A percentile compares a stretch with the other conserved stretches of the same genome.
phyloP scores from a whole-genome alignment of 2,329 filamentous ascomycete genomes.

The Fusarium tricinctum region DNA sequence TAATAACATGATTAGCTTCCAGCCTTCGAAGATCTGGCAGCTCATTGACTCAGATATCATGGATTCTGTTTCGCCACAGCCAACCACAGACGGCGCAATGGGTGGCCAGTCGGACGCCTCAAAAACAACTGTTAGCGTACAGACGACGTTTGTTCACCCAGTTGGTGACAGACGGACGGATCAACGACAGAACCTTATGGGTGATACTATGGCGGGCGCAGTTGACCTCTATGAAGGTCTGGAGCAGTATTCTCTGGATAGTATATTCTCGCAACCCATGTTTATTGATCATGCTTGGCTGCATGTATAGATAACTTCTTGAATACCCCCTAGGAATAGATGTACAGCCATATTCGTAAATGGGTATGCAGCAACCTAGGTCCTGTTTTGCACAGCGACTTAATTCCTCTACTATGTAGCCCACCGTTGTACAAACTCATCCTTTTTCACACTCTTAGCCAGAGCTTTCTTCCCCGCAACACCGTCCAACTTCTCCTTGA shows the following conservation, averaged over 20 bases:
- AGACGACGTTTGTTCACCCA: constrained; percentile 38
- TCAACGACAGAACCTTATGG: background rate
- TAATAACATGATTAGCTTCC: constrained; percentile 42
- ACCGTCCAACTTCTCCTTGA: constrained; percentile 56
- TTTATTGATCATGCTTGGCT: constrained; percentile 42
- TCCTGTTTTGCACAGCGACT: background rate
- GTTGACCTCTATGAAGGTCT: constrained; percentile 26
- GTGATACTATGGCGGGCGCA: background rate
- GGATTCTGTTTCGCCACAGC: constrained; percentile 30
- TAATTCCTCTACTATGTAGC: background rate
- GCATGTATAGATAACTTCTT: constrained; percentile 20
- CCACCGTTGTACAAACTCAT: constrained; percentile 61
- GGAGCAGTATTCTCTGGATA: constrained; percentile 39
- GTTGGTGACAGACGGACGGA: constrained; percentile 18
- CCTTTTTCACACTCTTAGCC: constrained; percentile 62
- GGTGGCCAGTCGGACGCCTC: constrained; percentile 25
- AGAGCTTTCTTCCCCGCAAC: constrained; percentile 56
- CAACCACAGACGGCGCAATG: constrained; percentile 5
- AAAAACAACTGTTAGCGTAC: constrained; percentile 30
- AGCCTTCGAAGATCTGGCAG: constrained; percentile 39
- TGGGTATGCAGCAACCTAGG: background rate
- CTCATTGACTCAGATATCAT: constrained; percentile 37
- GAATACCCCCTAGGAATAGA: background rate
- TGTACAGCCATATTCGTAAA: no score
- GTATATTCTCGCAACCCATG: constrained; percentile 41